Percentiles rank a stretch among this genome's conserved stretches.
phyloP scores from a whole-genome alignment of 805 yeast species.

The Wickerhamomyces mucosus region DNA sequence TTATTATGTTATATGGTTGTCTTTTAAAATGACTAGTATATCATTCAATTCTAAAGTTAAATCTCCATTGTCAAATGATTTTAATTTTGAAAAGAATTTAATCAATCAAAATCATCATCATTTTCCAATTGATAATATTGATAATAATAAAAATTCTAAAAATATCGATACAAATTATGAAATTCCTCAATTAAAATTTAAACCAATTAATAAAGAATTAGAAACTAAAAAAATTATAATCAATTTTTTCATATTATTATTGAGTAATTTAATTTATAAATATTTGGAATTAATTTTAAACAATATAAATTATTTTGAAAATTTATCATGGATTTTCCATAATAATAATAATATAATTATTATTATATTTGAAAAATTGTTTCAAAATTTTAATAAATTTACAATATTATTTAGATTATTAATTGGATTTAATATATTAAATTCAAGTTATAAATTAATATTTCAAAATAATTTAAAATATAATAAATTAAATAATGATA shows the following conservation, averaged over 20 bases:
- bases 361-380: too few species aligned
- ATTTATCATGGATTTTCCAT: too few species aligned
- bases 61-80: too few species aligned
- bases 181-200: slow-evolving; percentile 12
- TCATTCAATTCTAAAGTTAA: too few species aligned
- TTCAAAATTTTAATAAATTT: slow-evolving; percentile 20
- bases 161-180: slow-evolving; percentile 2
- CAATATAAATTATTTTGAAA: slow-evolving; percentile 4
- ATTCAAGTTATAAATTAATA: too few species aligned
- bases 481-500: too few species aligned
- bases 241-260: slow-evolving; percentile 23
- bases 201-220: slow-evolving; percentile 32
- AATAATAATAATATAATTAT: too few species aligned
- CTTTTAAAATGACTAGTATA: too few species aligned
- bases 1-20: too few species aligned
- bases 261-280: slow-evolving; percentile 20
- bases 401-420: slow-evolving; percentile 22
- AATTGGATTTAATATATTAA: slow-evolving; percentile 23
- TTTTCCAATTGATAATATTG: not conserved
- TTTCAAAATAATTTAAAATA: too few species aligned
- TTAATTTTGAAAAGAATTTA: too few species aligned
- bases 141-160: not conserved
- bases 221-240: slow-evolving; percentile 25
- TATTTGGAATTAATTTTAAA: slow-evolving; percentile 11
- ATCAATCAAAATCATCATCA: not conserved